Evolutionary conservation across 2,329 filamentous ascomycete species (phyloP).

Genomic region (Spiromastix sp.): DNA sequence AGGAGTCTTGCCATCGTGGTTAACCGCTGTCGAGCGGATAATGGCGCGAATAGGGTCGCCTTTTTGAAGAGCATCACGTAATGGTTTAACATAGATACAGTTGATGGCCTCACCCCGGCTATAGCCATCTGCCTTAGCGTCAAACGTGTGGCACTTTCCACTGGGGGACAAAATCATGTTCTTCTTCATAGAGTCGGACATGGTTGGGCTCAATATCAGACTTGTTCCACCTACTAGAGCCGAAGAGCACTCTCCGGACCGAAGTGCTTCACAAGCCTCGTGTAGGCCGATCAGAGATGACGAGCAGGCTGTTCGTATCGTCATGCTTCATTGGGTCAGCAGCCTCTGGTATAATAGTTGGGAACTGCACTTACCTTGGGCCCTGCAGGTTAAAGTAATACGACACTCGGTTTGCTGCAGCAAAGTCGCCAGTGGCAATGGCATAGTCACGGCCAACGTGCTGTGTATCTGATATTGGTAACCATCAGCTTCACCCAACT

Average conservation of each 20-base stretch:
- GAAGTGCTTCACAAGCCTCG: slow-evolving; percentile 20
- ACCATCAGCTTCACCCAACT: no score
- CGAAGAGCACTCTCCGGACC: slow-evolving; percentile 14
- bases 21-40: slow-evolving; percentile 31
- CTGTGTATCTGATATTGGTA: slow-evolving; percentile 19
- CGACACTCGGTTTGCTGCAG: slow-evolving; percentile 20
- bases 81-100: slow-evolving; percentile 32
- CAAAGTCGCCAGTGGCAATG: slow-evolving; percentile 18
- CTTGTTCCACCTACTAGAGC: slow-evolving; percentile 15
- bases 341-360: background rate
- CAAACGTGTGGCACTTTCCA: slow-evolving; percentile 24
- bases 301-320: slow-evolving; percentile 26
- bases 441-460: slow-evolving; percentile 20
- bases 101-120: slow-evolving; percentile 37
- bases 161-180: slow-evolving; percentile 19
- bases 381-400: slow-evolving; percentile 21
- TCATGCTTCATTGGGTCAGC: slow-evolving; percentile 12
- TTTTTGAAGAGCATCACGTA: slow-evolving; percentile 32
- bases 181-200: slow-evolving; percentile 9
- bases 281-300: slow-evolving; percentile 23
- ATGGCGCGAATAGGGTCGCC: slow-evolving; percentile 34
- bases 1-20: slow-evolving; percentile 36
- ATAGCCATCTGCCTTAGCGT: slow-evolving; percentile 35
- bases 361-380: background rate
- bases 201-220: background rate